These are phyloP conservation scores for Chrysoporthe puriensis DNA, from an alignment of 2,329 filamentous ascomycete genomes.

Conservation along the genomic window DNA sequence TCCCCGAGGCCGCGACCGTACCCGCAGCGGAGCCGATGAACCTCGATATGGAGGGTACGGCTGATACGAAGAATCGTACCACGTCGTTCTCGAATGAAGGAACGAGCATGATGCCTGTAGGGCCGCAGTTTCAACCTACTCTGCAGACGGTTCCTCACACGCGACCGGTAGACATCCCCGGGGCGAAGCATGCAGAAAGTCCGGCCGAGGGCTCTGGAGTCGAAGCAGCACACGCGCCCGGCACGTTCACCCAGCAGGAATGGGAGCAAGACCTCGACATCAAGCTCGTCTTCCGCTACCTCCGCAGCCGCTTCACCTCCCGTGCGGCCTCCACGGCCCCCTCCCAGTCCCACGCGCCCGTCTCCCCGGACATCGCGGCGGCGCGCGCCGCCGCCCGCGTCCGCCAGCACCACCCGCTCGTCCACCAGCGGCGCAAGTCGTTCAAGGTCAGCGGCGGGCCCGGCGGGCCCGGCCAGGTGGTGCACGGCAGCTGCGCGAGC, in stretches of 20 bases:
- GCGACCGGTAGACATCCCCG: conserved; percentile 43
- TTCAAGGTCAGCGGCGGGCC: conserved; percentile 60
- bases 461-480: conserved; percentile 36
- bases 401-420: conserved; percentile 84
- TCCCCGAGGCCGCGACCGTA: conserved; percentile 54
- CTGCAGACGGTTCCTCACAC: conserved; percentile 44
- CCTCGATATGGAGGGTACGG: conserved; percentile 19
- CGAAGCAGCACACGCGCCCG: conserved; percentile 18
- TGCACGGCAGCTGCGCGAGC: conserved; percentile 76
- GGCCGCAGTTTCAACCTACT: conserved; percentile 50
- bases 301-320: conserved; percentile 73
- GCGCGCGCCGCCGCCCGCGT: conserved; percentile 78
- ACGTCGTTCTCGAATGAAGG: conserved; percentile 21
- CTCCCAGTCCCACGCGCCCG: conserved; percentile 47
- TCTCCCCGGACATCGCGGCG: conserved; percentile 46
- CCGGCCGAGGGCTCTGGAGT: conserved; percentile 27
- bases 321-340: conserved; percentile 49
- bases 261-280: conserved; percentile 95
- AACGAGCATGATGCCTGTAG: conserved; percentile 16
- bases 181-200: conserved; percentile 32
- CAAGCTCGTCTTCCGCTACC: conserved; percentile 87
- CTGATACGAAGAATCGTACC: conserved; percentile 29
- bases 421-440: conserved; percentile 59
- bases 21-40: conserved; percentile 29
- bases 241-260: conserved; percentile 69